Evolutionary conservation across 768 basidiomycete genomes (phyloP).

Genomic region (Lentinula lateritia): DNA sequence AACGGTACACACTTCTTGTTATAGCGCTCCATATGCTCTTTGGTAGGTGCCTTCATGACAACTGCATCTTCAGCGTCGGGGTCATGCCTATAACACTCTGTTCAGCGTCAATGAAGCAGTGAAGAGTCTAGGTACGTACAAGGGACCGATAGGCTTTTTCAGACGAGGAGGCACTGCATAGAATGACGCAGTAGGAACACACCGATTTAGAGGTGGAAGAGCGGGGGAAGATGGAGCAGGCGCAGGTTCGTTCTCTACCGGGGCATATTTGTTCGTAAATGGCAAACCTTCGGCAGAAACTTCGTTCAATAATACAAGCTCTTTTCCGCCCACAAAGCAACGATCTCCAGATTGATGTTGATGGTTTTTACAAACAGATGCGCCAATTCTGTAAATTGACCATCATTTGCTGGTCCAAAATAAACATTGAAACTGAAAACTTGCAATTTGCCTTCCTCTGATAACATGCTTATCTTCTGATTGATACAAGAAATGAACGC

Average conservation of each 20-base stretch:
- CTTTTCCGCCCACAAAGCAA: slow-evolving; percentile 49
- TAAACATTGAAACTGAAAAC: slow-evolving; percentile 10
- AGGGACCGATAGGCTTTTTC: slow-evolving; percentile 27
- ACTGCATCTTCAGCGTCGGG: slow-evolving; percentile 72
- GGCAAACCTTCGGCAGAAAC: slow-evolving; percentile 47
- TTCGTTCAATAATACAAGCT: slow-evolving; percentile 54
- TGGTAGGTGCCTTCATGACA: slow-evolving; percentile 77
- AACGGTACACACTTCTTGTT: slow-evolving; percentile 57
- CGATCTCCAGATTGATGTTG: slow-evolving; percentile 40
- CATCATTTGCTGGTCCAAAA: neutral
- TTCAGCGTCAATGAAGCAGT: neutral
- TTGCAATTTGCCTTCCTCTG: slow-evolving; percentile 69
- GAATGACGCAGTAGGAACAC: slow-evolving; percentile 56
- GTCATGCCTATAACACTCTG: slow-evolving; percentile 51
- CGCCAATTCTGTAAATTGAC: slow-evolving; percentile 46
- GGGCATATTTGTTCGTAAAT: slow-evolving; percentile 16
- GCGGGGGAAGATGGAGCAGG: slow-evolving; percentile 3
- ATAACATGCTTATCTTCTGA: slow-evolving; percentile 53
- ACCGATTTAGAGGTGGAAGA: slow-evolving; percentile 21
- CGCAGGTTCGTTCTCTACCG: neutral
- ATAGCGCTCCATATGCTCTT: slow-evolving; percentile 57
- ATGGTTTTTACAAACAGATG: slow-evolving; percentile 55
- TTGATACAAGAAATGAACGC: slow-evolving; percentile 50
- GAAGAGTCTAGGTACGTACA: slow-evolving; percentile 35
- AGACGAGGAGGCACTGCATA: slow-evolving; percentile 45